A percentile compares a stretch with the other conserved stretches of the same genome.
These are phyloP conservation scores for Leccinellum rugosiceps DNA, from an alignment of 768 basidiomycete species.

Conservation along the genomic window DNA sequence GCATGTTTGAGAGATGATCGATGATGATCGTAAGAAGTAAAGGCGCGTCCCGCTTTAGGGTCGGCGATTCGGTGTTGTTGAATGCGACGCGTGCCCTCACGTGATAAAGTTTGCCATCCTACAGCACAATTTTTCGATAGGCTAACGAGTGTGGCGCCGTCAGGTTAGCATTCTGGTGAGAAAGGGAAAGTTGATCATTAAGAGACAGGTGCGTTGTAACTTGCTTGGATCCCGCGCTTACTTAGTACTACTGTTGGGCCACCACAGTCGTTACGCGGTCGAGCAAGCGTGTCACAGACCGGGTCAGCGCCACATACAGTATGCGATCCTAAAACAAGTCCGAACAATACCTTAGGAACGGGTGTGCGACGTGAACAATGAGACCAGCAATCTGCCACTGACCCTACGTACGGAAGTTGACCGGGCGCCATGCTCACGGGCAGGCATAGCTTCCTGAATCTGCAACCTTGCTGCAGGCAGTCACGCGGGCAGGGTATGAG, in stretches of 20 bases:
- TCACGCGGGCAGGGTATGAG: no score
- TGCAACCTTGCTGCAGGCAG: no score
- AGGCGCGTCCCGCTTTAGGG: slow-evolving; percentile 35
- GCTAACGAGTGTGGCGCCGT: no score
- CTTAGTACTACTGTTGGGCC: background rate
- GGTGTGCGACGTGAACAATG: no score
- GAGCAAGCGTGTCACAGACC: background rate
- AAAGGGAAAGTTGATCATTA: no score
- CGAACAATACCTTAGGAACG: no score
- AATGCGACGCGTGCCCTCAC: slow-evolving; percentile 28
- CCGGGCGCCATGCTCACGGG: no score
- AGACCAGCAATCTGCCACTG: no score
- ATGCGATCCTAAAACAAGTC: background rate
- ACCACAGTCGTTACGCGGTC: background rate
- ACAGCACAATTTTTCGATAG: background rate
- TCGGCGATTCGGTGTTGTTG: slow-evolving; percentile 32
- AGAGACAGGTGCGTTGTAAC: background rate
- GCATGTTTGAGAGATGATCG: slow-evolving; percentile 39
- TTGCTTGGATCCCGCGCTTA: background rate
- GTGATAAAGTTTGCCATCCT: slow-evolving; percentile 4
- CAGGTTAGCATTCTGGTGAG: no score
- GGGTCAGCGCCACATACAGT: background rate
- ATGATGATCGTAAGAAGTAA: slow-evolving; percentile 30
- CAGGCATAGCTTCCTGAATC: no score
- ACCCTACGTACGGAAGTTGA: no score